Evolutionary conservation across 331 rosid genomes (phyloP).

Genomic region (Acacia pycnantha): DNA sequence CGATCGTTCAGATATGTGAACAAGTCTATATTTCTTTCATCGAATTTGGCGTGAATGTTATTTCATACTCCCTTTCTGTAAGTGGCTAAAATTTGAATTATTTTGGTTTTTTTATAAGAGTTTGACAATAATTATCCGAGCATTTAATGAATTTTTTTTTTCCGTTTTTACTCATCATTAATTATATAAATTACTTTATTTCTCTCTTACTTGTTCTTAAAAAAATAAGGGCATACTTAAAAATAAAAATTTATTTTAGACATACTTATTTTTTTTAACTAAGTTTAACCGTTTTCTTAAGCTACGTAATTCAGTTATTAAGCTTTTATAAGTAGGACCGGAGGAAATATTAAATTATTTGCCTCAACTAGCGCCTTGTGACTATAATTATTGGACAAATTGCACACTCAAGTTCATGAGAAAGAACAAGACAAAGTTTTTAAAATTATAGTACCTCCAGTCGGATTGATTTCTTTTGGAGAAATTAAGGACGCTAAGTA

Average conservation of each 20-base stretch:
- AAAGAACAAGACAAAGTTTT: background rate
- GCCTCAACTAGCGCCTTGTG: background rate
- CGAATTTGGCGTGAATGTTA: background rate
- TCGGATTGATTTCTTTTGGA: no score
- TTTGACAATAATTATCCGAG: rapidly evolving
- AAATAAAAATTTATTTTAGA: no score
- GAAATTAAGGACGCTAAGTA: no score
- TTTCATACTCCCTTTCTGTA: no score
- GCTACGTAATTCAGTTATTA: rapidly evolving
- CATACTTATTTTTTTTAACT: no score
- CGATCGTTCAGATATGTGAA: background rate
- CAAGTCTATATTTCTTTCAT: background rate
- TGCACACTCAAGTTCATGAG: background rate
- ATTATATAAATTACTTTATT: no score
- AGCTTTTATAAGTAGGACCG: rapidly evolving
- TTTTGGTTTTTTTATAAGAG: no score
- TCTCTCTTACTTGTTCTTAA: no score
- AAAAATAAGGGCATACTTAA: no score
- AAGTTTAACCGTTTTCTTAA: no score
- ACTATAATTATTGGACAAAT: background rate
- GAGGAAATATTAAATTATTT: background rate
- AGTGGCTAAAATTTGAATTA: rapidly evolving
- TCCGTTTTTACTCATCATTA: no score
- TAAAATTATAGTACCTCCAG: background rate
- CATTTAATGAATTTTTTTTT: no score